These are phyloP conservation scores for Candida orba DNA, from an alignment of 805 yeast genomes.

Conservation along the genomic window DNA sequence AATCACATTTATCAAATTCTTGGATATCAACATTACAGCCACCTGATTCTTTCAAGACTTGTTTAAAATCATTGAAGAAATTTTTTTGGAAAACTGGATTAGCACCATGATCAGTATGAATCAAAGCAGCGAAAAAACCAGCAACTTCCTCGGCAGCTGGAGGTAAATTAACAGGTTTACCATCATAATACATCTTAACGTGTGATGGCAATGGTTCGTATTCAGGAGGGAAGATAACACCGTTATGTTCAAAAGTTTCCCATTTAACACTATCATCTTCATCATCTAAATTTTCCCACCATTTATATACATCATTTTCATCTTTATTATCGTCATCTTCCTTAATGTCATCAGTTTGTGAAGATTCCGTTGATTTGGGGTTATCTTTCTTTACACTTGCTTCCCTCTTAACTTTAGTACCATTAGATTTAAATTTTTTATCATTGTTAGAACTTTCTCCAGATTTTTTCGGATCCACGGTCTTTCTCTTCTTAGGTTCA, in stretches of 20 bases:
- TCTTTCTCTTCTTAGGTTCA: slow-evolving; percentile 19
- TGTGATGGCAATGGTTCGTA: slow-evolving; percentile 79
- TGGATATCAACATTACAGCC: slow-evolving; percentile 52
- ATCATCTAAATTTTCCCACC: slow-evolving; percentile 76
- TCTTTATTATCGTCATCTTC: slow-evolving; percentile 6
- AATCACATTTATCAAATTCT: slow-evolving; percentile 68
- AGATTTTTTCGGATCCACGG: slow-evolving; percentile 8
- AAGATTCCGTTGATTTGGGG: too few species aligned
- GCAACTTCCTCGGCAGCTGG: slow-evolving; percentile 92
- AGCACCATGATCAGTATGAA: slow-evolving; percentile 81
- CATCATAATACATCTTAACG: slow-evolving; percentile 71
- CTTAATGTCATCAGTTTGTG: neutral
- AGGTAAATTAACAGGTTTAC: slow-evolving; percentile 68
- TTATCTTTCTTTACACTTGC: neutral
- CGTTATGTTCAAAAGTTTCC: slow-evolving; percentile 81
- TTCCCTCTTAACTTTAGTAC: slow-evolving; percentile 8
- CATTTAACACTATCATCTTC: slow-evolving; percentile 71
- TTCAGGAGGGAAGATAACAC: slow-evolving; percentile 90
- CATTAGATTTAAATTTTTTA: slow-evolving; percentile 4
- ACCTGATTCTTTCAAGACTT: slow-evolving; percentile 62
- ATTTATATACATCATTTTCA: slow-evolving; percentile 55
- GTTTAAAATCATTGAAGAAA: slow-evolving; percentile 71
- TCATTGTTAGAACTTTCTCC: neutral
- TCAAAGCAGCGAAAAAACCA: slow-evolving; percentile 85
- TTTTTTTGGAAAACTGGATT: slow-evolving; percentile 83